phyloP scores from a whole-genome alignment of 768 basidiomycete genomes.

The Botryobasidium botryosum region DNA sequence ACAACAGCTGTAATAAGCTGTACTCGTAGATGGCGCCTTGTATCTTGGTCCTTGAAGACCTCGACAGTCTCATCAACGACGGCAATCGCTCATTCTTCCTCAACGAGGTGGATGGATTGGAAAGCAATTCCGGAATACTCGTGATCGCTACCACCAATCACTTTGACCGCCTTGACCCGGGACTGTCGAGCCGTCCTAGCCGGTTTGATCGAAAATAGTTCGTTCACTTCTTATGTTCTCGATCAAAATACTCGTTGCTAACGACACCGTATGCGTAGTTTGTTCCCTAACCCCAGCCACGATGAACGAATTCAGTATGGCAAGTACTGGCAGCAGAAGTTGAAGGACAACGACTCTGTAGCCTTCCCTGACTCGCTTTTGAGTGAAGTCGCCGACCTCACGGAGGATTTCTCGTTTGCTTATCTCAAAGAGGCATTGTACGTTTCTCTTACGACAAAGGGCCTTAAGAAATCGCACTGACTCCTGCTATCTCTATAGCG shows the following conservation, averaged over 20 bases:
- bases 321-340: constrained; percentile 68
- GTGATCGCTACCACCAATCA: constrained; percentile 74
- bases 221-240: constrained; percentile 18
- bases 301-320: constrained; percentile 51
- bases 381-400: constrained; percentile 38
- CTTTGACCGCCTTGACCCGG: constrained; percentile 63
- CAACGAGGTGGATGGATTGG: constrained; percentile 36
- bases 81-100: constrained; percentile 73
- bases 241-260: background rate
- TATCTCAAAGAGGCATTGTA: constrained; percentile 85
- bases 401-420: constrained; percentile 63
- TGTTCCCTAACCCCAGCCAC: constrained; percentile 50
- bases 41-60: constrained; percentile 43
- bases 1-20: too few relatives aligned
- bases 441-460: constrained; percentile 15
- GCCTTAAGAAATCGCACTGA: background rate
- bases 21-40: constrained; percentile 35
- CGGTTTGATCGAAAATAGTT: constrained; percentile 80
- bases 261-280: background rate
- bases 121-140: constrained; percentile 40
- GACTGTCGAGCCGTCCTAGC: constrained; percentile 58
- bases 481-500: constrained; percentile 24
- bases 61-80: constrained; percentile 69
- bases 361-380: constrained; percentile 51
- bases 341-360: constrained; percentile 41